Percentiles rank a stretch among this genome's conserved stretches.
These are phyloP conservation scores for Rosa multiflora DNA, from an alignment of 306 rosid species.

Conservation along the genomic window DNA sequence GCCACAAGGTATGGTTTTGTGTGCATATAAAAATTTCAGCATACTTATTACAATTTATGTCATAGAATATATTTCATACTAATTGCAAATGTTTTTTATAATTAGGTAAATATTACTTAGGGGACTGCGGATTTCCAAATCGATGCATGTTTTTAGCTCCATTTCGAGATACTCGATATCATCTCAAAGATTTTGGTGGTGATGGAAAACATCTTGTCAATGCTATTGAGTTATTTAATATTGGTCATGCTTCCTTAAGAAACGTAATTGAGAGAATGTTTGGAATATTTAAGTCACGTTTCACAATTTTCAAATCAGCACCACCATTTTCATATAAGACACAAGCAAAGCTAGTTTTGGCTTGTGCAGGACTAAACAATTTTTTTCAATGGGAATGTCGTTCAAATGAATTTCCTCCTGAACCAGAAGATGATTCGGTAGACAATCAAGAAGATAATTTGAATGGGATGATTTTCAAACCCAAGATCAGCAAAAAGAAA, in stretches of 20 bases:
- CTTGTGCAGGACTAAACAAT: not conserved
- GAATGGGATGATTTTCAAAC: too few species aligned
- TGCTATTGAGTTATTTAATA: conserved; percentile 1
- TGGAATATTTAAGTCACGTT: not conserved
- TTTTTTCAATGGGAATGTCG: not conserved
- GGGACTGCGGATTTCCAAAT: not conserved
- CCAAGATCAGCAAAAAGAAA: too few species aligned
- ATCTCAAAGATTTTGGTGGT: not conserved
- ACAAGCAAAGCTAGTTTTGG: not conserved
- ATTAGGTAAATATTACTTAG: not conserved
- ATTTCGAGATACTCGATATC: not conserved
- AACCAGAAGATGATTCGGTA: not conserved
- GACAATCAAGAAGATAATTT: not conserved
- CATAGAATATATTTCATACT: not conserved
- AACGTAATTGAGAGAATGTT: not conserved
- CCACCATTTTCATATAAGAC: not conserved
- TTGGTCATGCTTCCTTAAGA: not conserved
- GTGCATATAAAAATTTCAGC: not conserved
- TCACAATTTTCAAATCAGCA: conserved; percentile 5
- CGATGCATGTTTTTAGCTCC: not conserved
- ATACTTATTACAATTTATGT: not conserved
- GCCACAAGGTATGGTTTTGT: not conserved
- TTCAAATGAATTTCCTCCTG: not conserved
- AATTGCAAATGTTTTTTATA: not conserved
- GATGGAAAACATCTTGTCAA: not conserved